Percentiles rank a stretch among this genome's conserved stretches.
Conservation (phyloP, 495 filamentous ascomycete genomes). For the Wilcoxina mikolae region DNA sequence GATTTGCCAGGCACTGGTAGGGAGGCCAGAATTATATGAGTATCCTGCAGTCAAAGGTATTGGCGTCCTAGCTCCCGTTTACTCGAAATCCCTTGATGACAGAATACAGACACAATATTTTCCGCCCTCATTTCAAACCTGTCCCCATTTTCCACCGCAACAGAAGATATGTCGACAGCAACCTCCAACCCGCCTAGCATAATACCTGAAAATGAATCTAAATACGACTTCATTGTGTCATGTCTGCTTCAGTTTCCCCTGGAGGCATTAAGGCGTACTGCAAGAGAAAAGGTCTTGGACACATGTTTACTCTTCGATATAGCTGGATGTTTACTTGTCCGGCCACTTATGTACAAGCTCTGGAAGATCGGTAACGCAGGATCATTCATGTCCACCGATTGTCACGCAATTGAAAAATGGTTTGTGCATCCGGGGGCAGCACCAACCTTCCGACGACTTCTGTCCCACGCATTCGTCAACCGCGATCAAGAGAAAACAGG, state of each 20-base stretch:
- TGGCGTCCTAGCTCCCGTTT: neutral
- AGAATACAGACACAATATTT: constrained; percentile 14
- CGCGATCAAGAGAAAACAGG: constrained; percentile 3
- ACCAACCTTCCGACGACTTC: neutral
- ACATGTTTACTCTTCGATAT: constrained; percentile 12
- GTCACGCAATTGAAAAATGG: neutral
- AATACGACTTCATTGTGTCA: constrained; percentile 14
- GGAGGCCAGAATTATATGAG: constrained; percentile 13
- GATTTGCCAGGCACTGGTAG: neutral
- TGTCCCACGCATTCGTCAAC: constrained; percentile 2
- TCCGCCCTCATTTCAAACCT: constrained; percentile 18
- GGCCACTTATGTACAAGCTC: constrained; percentile 12
- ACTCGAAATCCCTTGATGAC: neutral
- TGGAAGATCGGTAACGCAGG: constrained; percentile 22
- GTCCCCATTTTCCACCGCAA: neutral
- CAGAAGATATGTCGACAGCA: neutral
- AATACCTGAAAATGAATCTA: neutral
- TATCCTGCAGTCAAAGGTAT: constrained; percentile 19
- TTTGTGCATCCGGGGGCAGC: neutral
- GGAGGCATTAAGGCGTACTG: constrained; percentile 15
- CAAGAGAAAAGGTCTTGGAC: constrained; percentile 22
- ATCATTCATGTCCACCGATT: constrained; percentile 15
- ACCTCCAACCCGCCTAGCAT: neutral
- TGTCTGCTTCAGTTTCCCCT: constrained; percentile 17
- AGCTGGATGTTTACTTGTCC: neutral